A percentile compares a stretch with the other conserved stretches of the same genome.
These are phyloP conservation scores for Russula vinacea DNA, from an alignment of 768 basidiomycete species.

Conservation along the genomic window DNA sequence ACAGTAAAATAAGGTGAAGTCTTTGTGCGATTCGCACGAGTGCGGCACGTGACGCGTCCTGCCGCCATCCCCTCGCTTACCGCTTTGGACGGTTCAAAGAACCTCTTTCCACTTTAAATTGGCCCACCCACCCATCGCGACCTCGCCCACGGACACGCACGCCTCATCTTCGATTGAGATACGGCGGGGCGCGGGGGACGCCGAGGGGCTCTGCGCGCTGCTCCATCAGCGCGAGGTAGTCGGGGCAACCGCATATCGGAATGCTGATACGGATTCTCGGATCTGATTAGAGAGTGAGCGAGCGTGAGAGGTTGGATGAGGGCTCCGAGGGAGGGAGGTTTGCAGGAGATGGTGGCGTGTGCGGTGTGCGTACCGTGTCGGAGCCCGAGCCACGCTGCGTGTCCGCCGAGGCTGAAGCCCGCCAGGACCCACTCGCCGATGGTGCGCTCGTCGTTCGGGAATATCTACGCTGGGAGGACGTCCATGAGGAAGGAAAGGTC, in stretches of 20 bases:
- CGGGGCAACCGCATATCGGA: slow-evolving; percentile 62
- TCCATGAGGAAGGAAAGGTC: slow-evolving; percentile 83
- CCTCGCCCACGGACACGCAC: no score
- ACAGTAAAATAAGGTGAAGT: no score
- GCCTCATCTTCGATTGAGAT: no score
- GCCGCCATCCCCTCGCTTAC: no score
- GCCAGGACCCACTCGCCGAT: slow-evolving; percentile 68
- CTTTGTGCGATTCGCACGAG: no score
- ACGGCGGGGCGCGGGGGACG: slow-evolving; percentile 48
- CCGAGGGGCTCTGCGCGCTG: slow-evolving; percentile 50
- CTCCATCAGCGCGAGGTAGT: slow-evolving; percentile 56
- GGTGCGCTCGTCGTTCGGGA: slow-evolving; percentile 57
- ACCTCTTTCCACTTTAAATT: no score
- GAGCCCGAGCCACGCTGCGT: slow-evolving; percentile 74
- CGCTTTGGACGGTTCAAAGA: no score
- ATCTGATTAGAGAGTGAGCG: slow-evolving; percentile 34
- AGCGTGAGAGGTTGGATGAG: slow-evolving; percentile 13
- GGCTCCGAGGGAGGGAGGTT: no score
- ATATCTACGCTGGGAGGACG: slow-evolving; percentile 70
- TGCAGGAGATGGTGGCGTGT: slow-evolving; percentile 35
- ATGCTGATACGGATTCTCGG: slow-evolving; percentile 45
- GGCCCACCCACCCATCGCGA: no score
- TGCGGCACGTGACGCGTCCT: no score
- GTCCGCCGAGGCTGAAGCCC: slow-evolving; percentile 82
- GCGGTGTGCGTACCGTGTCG: slow-evolving; percentile 44